Conservation (phyloP, 306 rosid genomes). For the Amphicarpaea edgeworthii region DNA sequence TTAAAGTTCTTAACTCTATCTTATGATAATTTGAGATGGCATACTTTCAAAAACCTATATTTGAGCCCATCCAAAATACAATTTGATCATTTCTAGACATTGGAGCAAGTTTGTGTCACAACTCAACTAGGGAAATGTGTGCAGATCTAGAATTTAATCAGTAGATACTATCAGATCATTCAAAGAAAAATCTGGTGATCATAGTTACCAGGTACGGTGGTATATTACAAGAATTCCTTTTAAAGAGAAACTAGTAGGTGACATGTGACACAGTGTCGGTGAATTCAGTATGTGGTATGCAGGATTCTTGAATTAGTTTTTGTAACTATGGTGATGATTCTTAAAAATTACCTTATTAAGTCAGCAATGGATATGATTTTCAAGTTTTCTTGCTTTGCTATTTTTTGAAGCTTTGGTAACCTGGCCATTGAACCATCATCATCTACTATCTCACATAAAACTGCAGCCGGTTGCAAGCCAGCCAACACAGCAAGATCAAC, state of each 20-base stretch:
- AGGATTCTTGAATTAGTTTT: not conserved
- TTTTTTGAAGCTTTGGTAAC: slow-evolving; percentile 65
- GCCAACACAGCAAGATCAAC: slow-evolving; percentile 79
- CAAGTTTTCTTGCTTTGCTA: slow-evolving; percentile 62
- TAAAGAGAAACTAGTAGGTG: not conserved
- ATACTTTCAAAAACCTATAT: not conserved
- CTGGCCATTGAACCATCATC: slow-evolving; percentile 93
- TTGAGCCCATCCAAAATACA: not conserved
- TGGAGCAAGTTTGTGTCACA: not conserved
- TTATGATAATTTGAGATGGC: not conserved
- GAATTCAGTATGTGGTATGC: not conserved
- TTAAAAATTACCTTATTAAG: slow-evolving; percentile 60
- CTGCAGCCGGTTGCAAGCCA: slow-evolving; percentile 66
- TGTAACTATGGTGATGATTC: slow-evolving; percentile 4
- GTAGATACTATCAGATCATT: not conserved
- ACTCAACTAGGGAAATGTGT: not conserved
- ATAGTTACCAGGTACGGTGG: not conserved
- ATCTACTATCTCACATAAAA: slow-evolving; percentile 80
- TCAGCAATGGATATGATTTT: slow-evolving; percentile 80
- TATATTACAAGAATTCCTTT: not conserved
- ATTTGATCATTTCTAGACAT: not conserved
- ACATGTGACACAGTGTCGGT: not conserved
- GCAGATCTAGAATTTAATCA: slow-evolving; percentile 5
- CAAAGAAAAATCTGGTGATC: not conserved
- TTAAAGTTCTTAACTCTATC: not conserved